Evolutionary conservation across 208 protist genomes (phyloP), one percentile per base, ranked within the genome.

Genomic region (Naegleria lovaniensis): DNA sequence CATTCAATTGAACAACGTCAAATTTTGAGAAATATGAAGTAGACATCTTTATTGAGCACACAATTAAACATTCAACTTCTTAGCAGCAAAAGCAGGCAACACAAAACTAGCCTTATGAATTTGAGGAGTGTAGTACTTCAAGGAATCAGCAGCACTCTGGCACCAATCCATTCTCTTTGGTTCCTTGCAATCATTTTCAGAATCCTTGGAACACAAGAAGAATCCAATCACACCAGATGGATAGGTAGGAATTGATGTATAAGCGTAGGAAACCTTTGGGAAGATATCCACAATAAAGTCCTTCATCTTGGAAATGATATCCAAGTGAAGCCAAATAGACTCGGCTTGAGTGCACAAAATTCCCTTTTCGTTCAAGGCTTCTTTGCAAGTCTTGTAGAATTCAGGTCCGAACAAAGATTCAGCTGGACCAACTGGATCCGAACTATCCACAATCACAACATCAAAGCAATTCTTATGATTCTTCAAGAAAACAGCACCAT

Each of bases 381-480:
- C 38, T 39, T 86, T 16, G 1, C 83, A 38, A 39, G 94, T 94
- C 85, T 97, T 95, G 91, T 97, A 97, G 93, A 96, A 97, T 84
- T 96, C 95, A 86, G 95, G 94, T 55, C 79, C 75, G 75, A 93
- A 92, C 7, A 93, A 84, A 13, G 92, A 83, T 79, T 55, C 29
- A n/a, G 91, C 92, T 40, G 92, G 96, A 6, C 97, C 97, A n/a
- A 95, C 95, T 43, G 96, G 97, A 91, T 98, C 97, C 22, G 97
- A 98, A 0, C 96, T 97, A 94, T 98, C 97, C 86, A 98, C 96
- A 93, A 98, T 98, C 90, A 98, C 94, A n/a, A 98, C 95, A 92
- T 98, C 97, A 92, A 97, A 98, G 22, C 33, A 36, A 38, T 33
- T 84, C 16, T 88, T 90, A 92, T 94, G 94, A 87, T 97, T 95